Conservation (phyloP, 129 eudicot genomes). For the Apium graveolens region DNA sequence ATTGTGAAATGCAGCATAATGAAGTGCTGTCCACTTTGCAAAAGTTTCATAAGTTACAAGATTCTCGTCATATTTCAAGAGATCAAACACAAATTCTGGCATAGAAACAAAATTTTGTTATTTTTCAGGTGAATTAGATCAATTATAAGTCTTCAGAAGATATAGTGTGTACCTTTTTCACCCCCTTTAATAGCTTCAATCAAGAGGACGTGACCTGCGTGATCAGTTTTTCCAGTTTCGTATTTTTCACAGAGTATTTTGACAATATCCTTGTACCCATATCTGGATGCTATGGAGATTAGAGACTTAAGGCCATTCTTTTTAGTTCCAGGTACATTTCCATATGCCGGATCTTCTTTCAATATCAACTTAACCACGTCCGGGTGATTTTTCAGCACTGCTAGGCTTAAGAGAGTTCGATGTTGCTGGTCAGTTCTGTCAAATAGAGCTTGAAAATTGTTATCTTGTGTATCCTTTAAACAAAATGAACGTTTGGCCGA, state of each 20-base stretch:
- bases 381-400: not conserved
- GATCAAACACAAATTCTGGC: not conserved
- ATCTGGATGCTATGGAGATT: not conserved
- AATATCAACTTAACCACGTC: not conserved
- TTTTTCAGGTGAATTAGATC: no score
- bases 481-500: not conserved
- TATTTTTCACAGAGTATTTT: not conserved
- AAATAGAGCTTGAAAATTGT: not conserved
- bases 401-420: not conserved
- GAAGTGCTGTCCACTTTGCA: not conserved
- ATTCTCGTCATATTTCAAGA: not conserved
- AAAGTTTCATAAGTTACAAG: not conserved
- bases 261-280: not conserved
- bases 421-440: not conserved
- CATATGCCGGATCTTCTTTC: not conserved
- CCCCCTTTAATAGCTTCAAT: not conserved
- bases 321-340: not conserved
- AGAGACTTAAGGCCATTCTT: not conserved
- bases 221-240: not conserved
- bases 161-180: not conserved
- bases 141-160: no score
- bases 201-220: not conserved
- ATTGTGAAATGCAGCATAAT: not conserved
- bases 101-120: not conserved
- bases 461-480: not conserved